These are phyloP conservation scores for Rhizopus sp. DNA, from an alignment of 371 early-diverging fungal genomes.

Conservation along the genomic window DNA sequence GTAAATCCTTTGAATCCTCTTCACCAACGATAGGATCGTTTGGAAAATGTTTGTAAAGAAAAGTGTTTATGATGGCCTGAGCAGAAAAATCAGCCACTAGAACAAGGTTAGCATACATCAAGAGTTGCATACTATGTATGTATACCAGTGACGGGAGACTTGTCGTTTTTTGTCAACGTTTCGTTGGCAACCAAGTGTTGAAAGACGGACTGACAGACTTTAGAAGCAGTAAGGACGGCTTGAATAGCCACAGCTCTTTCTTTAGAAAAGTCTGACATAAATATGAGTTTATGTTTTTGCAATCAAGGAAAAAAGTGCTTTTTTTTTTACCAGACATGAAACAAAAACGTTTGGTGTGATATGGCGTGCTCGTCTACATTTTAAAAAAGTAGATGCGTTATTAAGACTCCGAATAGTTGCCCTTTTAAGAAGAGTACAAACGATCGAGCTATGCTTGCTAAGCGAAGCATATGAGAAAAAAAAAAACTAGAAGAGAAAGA, in stretches of 20 bases:
- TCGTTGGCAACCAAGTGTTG: constrained; percentile 74
- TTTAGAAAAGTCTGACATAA: constrained; percentile 42
- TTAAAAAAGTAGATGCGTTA: neutral
- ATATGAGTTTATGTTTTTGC: neutral
- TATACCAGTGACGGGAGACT: constrained; percentile 91
- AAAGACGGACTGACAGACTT: constrained; percentile 85
- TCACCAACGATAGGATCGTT: constrained; percentile 92
- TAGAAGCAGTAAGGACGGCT: constrained; percentile 86
- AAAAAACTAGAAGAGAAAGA: too few species aligned
- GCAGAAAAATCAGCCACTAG: constrained; percentile 94
- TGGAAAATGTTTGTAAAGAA: constrained; percentile 77
- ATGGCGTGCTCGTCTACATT: neutral
- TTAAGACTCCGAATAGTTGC: too few species aligned
- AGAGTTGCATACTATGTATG: neutral
- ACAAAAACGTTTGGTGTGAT: constrained; percentile 3
- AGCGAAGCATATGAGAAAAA: too few species aligned
- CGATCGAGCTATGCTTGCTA: too few species aligned
- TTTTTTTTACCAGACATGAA: constrained; percentile 7
- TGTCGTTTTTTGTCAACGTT: constrained; percentile 88
- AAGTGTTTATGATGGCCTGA: constrained; percentile 92
- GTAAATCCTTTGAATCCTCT: constrained; percentile 87
- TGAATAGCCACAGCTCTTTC: constrained; percentile 87
- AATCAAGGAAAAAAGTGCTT: neutral
- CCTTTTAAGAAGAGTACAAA: too few species aligned
- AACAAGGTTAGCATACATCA: neutral